phyloP scores from a whole-genome alignment of 208 protist genomes.

The Herpetomonas tarakana region DNA sequence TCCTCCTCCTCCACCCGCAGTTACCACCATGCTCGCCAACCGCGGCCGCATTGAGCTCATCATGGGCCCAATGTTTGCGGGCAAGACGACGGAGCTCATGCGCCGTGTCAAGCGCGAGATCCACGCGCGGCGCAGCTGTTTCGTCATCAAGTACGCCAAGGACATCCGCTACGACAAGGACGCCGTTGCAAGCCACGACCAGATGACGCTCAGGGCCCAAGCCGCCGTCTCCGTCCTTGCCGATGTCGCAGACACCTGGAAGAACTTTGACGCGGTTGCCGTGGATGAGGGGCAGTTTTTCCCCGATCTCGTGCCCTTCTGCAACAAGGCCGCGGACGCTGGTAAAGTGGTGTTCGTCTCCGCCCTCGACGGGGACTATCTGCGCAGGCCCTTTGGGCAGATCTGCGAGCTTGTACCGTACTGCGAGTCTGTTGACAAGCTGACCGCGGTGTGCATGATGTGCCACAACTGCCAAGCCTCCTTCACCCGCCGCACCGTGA shows the following conservation, averaged over 20 bases:
- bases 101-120: constrained; percentile 83
- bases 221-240: constrained; percentile 51
- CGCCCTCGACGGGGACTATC: constrained; percentile 94
- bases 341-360: constrained; percentile 94
- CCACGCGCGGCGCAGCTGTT: constrained; percentile 67
- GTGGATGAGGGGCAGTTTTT: constrained; percentile 95
- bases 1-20: not conserved
- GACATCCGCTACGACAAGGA: constrained; percentile 87
- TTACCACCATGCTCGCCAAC: constrained; percentile 1
- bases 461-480: constrained; percentile 74
- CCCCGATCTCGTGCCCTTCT: constrained; percentile 90
- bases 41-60: constrained; percentile 88
- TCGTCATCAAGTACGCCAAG: constrained; percentile 91
- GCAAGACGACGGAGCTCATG: constrained; percentile 95
- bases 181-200: constrained; percentile 83
- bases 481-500: constrained; percentile 85
- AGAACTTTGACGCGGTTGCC: constrained; percentile 87
- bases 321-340: constrained; percentile 66
- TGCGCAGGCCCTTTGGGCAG: constrained; percentile 82
- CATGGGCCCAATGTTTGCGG: constrained; percentile 95
- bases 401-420: constrained; percentile 87
- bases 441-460: constrained; percentile 91
- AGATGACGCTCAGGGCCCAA: constrained; percentile 52
- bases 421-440: constrained; percentile 88
- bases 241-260: constrained; percentile 55